Evolutionary conservation across 768 basidiomycete genomes (phyloP), one percentile per base, ranked within the genome.

Genomic region (Tylopilus sp.): DNA sequence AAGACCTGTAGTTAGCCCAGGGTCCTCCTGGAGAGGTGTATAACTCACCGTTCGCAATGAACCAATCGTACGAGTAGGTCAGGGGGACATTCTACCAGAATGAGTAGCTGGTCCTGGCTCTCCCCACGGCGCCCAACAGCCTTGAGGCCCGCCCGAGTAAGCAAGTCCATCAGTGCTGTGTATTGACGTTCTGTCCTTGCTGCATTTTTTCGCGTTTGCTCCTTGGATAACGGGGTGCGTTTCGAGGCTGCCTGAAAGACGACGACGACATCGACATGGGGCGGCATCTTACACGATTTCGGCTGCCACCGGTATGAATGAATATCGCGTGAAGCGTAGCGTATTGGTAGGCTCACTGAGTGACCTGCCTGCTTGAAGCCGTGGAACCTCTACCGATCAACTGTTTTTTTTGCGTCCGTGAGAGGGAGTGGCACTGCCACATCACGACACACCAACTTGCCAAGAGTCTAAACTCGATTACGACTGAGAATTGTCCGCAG

Each of bases 121-220:
- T 87, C 86, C n/a, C 91, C 91, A 21, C 84, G 75, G 53, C 88
- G 75, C 10, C 88, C 88, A 1, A 88, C 86, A 0, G 83, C 87
- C 44, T 78, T 78, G 42, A 94, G 69, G 3, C 86, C 86, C 3
- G 81, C 82, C 15, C 75, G 71, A 15, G 72, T 79, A 18, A 95
- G 78, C 0, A 77, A 76, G 18, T 79, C 71, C 18, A 89, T 71
- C 36, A 95, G 76, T 7, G 75, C 73, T 13, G 72, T 70, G 64
- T 92, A 93, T 56, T 92, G 88, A 30, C 76, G 74, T 60, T 85
- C 79, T 3, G 88, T 82, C 57, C 82, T 83, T 6, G 75, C 70
- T 1, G 81, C 79, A 43, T 86, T 81, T 57, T 84, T 77, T 26
- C 79, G 75, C 10, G 78, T 77, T 52, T 85, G 80, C 35, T 79